Percentiles rank a stretch among this genome's conserved stretches.
phyloP scores from a whole-genome alignment of 495 filamentous ascomycete genomes.

The Melanomma pulvis-pyrius region DNA sequence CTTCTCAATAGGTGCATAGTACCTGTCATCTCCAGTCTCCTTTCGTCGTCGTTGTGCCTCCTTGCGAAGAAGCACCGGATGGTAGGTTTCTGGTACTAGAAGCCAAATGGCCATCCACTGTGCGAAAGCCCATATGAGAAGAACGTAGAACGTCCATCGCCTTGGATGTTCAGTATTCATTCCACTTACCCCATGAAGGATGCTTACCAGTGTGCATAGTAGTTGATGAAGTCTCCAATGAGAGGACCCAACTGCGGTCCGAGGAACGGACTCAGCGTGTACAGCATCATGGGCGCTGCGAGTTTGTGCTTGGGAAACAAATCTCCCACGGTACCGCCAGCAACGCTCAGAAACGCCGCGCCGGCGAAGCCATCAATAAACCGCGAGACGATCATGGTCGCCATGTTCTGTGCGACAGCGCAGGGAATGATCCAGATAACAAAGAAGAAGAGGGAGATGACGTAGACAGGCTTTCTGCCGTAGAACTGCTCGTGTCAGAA shows the following conservation, averaged over 20 bases:
- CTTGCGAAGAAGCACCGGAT: constrained; percentile 68
- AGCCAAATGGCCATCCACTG: constrained; percentile 64
- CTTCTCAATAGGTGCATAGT: constrained; percentile 79
- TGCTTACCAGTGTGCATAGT: constrained; percentile 64
- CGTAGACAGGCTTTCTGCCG: constrained; percentile 83
- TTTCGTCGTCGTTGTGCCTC: constrained; percentile 74
- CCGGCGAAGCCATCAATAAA: constrained; percentile 86
- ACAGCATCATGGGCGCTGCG: constrained; percentile 9
- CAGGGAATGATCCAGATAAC: constrained; percentile 84
- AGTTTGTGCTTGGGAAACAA: constrained; percentile 45
- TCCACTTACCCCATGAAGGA: neutral
- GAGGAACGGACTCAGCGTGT: constrained; percentile 10
- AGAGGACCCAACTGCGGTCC: constrained; percentile 40
- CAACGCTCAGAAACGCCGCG: constrained; percentile 82
- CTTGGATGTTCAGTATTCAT: constrained; percentile 1
- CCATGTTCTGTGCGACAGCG: constrained; percentile 79
- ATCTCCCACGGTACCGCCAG: constrained; percentile 88
- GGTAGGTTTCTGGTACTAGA: constrained; percentile 89
- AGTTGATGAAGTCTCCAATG: constrained; percentile 76
- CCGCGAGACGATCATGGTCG: constrained; percentile 76
- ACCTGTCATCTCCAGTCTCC: constrained; percentile 74
- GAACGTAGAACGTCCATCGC: constrained; percentile 85
- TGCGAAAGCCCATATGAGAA: constrained; percentile 77
- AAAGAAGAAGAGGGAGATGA: constrained; percentile 74
- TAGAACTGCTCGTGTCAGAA: constrained; percentile 58